phyloP scores from a whole-genome alignment of 495 filamentous ascomycete species.

The Extremus antarcticus region DNA sequence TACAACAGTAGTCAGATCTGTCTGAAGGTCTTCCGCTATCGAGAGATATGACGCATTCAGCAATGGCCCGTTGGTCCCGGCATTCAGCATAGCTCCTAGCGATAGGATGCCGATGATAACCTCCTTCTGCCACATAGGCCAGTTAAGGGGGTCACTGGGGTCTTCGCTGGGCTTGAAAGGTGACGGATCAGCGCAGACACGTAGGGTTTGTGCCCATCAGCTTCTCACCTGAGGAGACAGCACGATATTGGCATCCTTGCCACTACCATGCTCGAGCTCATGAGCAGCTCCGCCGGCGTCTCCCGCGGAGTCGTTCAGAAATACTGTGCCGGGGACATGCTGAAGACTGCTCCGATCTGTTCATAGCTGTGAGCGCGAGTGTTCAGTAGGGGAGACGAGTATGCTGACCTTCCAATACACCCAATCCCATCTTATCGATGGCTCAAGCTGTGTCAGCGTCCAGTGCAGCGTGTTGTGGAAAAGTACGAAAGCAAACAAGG shows the following conservation, averaged over 20 bases:
- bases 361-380: background rate
- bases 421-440: background rate
- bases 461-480: background rate
- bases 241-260: conserved; percentile 10
- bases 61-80: conserved; percentile 14
- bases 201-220: too few relatives aligned
- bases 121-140: conserved; percentile 11
- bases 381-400: background rate
- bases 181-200: too few relatives aligned
- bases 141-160: conserved; percentile 11
- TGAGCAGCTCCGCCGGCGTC: conserved; percentile 4
- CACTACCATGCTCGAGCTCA: conserved; percentile 6
- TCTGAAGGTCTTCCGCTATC: background rate
- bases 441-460: too few relatives aligned
- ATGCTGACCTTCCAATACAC: background rate
- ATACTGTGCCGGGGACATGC: conserved; percentile 15
- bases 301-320: conserved; percentile 9
- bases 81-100: conserved; percentile 13
- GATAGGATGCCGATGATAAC: conserved; percentile 7
- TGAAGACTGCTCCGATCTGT: background rate
- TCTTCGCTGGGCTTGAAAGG: conserved; percentile 17
- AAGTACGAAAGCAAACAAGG: background rate
- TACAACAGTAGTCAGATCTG: conserved; percentile 4
- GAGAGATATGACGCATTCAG: conserved; percentile 13
- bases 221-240: conserved; percentile 14